A percentile compares a stretch with the other conserved stretches of the same genome.
These are phyloP conservation scores for Chrysochromulina tobinii DNA, from an alignment of 78 protist genomes.

Conservation along the genomic window DNA sequence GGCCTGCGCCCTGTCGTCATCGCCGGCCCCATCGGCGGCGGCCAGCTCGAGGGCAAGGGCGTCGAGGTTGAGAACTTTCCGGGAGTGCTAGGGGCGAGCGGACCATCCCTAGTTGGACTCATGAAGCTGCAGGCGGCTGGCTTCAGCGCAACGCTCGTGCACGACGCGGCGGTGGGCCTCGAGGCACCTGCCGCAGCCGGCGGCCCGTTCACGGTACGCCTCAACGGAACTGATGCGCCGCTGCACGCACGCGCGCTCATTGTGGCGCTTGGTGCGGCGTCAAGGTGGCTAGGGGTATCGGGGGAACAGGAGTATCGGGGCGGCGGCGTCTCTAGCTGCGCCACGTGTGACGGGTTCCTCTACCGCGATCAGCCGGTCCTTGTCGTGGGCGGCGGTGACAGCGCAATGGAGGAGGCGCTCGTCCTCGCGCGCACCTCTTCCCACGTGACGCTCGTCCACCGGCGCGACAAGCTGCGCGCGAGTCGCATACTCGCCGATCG, in stretches of 20 bases:
- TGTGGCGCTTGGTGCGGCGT: slow-evolving; percentile 33
- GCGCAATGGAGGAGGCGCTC: slow-evolving; percentile 46
- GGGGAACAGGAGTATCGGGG: neutral
- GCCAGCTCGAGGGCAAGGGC: slow-evolving; percentile 33
- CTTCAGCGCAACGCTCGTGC: neutral
- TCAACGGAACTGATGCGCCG: too few species aligned
- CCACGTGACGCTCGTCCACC: slow-evolving; percentile 34
- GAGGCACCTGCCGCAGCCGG: neutral
- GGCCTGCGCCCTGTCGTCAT: neutral
- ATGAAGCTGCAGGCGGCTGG: neutral
- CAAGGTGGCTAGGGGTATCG: slow-evolving; percentile 19
- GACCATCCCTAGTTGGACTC: neutral
- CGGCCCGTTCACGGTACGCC: too few species aligned
- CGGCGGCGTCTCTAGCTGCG: slow-evolving; percentile 27
- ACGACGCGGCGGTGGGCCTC: neutral
- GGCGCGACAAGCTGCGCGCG: slow-evolving; percentile 12
- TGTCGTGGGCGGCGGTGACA: slow-evolving; percentile 45
- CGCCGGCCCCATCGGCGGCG: slow-evolving; percentile 21
- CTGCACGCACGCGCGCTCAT: neutral
- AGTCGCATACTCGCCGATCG: slow-evolving; percentile 13
- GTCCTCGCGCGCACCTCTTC: slow-evolving; percentile 39
- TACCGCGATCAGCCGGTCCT: neutral
- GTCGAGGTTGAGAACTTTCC: slow-evolving; percentile 40
- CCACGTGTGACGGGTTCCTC: slow-evolving; percentile 54
- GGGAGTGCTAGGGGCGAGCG: slow-evolving; percentile 7